Evolutionary conservation across 495 filamentous ascomycete species (phyloP).

Genomic region (Podospora pseudoanserina): DNA sequence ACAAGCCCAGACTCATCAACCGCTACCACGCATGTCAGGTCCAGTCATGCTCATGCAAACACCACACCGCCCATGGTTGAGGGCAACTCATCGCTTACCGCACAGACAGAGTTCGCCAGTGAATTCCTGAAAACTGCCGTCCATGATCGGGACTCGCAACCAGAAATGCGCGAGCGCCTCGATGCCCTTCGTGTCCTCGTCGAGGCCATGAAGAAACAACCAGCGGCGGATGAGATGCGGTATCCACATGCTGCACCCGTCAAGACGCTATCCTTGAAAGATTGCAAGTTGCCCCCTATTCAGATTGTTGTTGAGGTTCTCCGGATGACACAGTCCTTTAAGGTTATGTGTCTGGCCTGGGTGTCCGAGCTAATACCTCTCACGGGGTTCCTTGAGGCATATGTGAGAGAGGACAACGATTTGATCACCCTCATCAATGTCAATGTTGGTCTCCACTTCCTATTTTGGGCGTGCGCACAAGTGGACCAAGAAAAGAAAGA

Average conservation of each 20-base stretch:
- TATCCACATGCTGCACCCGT: constrained; percentile 20
- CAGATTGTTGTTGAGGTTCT: constrained; percentile 18
- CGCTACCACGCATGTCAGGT: neutral
- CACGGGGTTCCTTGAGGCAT: constrained; percentile 51
- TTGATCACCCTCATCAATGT: constrained; percentile 51
- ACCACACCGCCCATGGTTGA: constrained; percentile 44
- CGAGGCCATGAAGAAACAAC: constrained; percentile 36
- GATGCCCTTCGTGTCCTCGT: constrained; percentile 53
- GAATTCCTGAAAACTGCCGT: constrained; percentile 56
- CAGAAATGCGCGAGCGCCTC: constrained; percentile 53
- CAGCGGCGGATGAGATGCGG: constrained; percentile 23
- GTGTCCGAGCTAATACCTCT: constrained; percentile 40
- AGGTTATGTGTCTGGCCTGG: constrained; percentile 27
- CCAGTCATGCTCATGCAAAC: neutral
- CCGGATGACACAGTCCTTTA: constrained; percentile 14
- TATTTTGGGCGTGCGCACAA: constrained; percentile 48
- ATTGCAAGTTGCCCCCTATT: constrained; percentile 26
- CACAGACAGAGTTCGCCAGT: constrained; percentile 60
- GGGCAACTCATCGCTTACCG: constrained; percentile 55
- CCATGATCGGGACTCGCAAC: constrained; percentile 37
- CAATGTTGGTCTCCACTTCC: constrained; percentile 52
- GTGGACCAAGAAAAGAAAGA: constrained; percentile 17
- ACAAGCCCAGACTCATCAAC: constrained; percentile 1
- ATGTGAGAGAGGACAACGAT: constrained; percentile 53
- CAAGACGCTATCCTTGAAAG: neutral